Conservation (phyloP, 805 yeast species). For the Kodamaea kaohsiungensis region DNA sequence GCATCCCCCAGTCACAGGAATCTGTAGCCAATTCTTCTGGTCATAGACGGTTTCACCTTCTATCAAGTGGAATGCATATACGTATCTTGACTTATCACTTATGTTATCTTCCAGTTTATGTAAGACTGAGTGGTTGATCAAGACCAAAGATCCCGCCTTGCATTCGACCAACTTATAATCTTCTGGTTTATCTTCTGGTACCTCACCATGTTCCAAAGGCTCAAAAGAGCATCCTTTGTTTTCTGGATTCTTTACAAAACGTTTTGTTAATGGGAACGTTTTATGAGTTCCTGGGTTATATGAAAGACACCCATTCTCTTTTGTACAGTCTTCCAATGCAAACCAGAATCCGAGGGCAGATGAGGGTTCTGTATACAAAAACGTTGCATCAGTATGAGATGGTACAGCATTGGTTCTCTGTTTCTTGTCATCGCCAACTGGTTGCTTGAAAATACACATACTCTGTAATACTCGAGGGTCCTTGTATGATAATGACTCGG, state of each 20-base stretch:
- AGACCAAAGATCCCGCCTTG: conserved; percentile 68
- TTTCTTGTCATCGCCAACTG: conserved; percentile 24
- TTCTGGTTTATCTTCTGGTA: conserved; percentile 28
- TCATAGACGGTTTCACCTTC: conserved; percentile 69
- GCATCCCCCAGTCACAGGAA: conserved; percentile 63
- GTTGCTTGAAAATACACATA: conserved; percentile 80
- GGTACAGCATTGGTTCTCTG: conserved; percentile 61
- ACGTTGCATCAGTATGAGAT: conserved; percentile 74
- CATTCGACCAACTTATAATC: conserved; percentile 58
- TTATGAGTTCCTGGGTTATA: conserved; percentile 74
- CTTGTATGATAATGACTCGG: conserved; percentile 49
- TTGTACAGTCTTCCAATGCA: conserved; percentile 73
- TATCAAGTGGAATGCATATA: conserved; percentile 78
- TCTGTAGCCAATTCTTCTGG: conserved; percentile 71
- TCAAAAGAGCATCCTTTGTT: conserved; percentile 61
- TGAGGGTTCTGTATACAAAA: conserved; percentile 70
- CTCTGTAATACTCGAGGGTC: conserved; percentile 77
- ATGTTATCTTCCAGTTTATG: conserved; percentile 68
- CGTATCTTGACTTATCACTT: conserved; percentile 61
- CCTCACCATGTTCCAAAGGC: conserved; percentile 23
- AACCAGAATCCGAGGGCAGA: conserved; percentile 80
- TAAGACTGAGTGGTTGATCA: conserved; percentile 69
- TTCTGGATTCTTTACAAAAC: conserved; percentile 59
- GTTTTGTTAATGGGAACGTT: conserved; percentile 51
- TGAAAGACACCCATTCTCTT: conserved; percentile 66